These are phyloP conservation scores for Solanum verrucosum DNA, from an alignment of 257 asterid species.

Conservation along the genomic window DNA sequence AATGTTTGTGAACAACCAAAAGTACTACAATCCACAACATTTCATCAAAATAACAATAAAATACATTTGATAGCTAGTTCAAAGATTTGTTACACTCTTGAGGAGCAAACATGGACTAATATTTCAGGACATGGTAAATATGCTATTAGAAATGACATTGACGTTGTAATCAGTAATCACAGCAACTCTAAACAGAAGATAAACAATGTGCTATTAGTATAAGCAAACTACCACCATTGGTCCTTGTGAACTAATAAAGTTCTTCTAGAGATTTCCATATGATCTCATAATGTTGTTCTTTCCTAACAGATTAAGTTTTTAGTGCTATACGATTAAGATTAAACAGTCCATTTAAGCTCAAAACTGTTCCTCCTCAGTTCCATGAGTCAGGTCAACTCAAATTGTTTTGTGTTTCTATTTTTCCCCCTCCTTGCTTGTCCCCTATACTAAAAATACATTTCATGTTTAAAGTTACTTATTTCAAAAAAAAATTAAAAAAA, in stretches of 20 bases:
- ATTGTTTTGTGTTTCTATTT: neutral
- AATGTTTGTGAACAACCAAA: neutral
- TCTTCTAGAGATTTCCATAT: neutral
- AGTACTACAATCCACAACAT: neutral
- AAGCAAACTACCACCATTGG: neutral
- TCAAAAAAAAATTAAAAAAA: no score
- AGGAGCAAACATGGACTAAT: neutral
- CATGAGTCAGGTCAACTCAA: neutral
- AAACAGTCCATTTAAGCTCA: neutral
- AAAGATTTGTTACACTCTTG: neutral
- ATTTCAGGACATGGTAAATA: neutral
- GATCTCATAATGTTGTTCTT: neutral
- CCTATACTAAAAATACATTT: neutral
- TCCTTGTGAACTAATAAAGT: neutral
- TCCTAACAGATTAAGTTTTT: neutral
- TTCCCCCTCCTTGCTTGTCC: neutral
- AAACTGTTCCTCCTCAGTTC: neutral
- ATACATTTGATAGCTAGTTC: neutral
- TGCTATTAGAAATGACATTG: neutral
- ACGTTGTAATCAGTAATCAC: neutral
- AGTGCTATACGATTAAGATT: neutral
- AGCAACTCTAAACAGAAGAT: neutral
- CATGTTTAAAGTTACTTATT: no score
- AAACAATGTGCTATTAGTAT: neutral
- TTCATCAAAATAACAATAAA: neutral